phyloP scores from a whole-genome alignment of 2,329 filamentous ascomycete genomes.

The Lachnellula hyalina region DNA sequence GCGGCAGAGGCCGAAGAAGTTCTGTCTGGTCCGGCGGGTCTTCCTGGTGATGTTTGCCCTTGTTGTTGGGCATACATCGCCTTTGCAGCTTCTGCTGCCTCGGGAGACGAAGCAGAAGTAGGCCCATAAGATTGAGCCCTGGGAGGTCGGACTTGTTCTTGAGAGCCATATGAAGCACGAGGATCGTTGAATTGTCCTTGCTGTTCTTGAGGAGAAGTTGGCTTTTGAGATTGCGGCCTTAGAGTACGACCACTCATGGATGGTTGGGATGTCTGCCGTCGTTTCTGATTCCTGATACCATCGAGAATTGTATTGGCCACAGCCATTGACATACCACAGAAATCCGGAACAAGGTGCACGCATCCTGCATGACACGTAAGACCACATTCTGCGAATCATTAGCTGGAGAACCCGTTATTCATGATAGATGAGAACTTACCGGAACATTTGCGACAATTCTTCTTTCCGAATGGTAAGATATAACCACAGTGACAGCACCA shows the following conservation, averaged over 20 bases:
- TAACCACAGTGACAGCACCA: slow-evolving; percentile 99
- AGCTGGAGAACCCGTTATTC: slow-evolving; percentile 14
- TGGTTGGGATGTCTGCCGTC: slow-evolving; percentile 42
- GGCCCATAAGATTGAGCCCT: slow-evolving; percentile 34
- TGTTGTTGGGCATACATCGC: slow-evolving; percentile 47
- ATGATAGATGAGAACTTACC: slow-evolving; percentile 45
- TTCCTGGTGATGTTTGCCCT: slow-evolving; percentile 31
- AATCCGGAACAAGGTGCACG: slow-evolving; percentile 93
- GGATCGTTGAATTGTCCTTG: slow-evolving; percentile 13
- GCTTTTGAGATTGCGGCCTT: slow-evolving; percentile 24
- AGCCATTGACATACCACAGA: slow-evolving; percentile 99
- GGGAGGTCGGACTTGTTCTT: slow-evolving; percentile 25
- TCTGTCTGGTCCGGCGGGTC: slow-evolving; percentile 47
- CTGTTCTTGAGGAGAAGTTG: slow-evolving; percentile 13
- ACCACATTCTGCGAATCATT: slow-evolving; percentile 63
- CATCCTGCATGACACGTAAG: slow-evolving; percentile 89
- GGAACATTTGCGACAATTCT: slow-evolving; percentile 87
- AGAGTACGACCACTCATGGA: slow-evolving; percentile 25
- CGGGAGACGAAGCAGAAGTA: slow-evolving; percentile 38
- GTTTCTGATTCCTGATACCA: slow-evolving; percentile 75
- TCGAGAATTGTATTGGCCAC: slow-evolving; percentile 90
- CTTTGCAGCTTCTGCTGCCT: slow-evolving; percentile 61
- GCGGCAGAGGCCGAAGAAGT: slow-evolving; percentile 46
- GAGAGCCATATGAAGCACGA: slow-evolving; percentile 26
- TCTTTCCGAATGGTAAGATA: slow-evolving; percentile 88